Conservation (phyloP, 495 filamentous ascomycete genomes). For the Penicillium bialowiezense region DNA sequence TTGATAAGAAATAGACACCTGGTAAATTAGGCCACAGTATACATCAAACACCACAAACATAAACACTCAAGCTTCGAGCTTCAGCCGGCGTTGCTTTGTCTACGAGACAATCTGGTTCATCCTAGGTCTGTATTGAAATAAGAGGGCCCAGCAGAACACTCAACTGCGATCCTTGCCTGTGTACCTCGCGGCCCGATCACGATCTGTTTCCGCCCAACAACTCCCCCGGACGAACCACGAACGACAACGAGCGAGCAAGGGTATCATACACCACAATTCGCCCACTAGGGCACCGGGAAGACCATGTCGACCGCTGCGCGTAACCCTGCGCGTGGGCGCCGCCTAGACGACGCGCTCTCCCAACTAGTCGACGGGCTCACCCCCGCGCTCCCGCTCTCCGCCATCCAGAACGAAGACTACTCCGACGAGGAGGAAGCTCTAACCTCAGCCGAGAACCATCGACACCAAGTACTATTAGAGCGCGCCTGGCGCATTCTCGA, state of each 20-base stretch:
- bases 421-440: slow-evolving; percentile 44
- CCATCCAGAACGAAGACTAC: slow-evolving; percentile 31
- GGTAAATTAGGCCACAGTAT: background rate
- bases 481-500: slow-evolving; percentile 45
- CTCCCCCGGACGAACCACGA: background rate
- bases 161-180: background rate
- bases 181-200: background rate
- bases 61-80: slow-evolving; percentile 9
- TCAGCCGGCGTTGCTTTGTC: background rate
- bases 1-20: background rate
- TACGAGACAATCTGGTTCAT: background rate
- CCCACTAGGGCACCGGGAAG: slow-evolving; percentile 9
- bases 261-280: background rate
- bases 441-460: slow-evolving; percentile 42
- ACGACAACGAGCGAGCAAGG: background rate
- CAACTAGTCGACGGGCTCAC: slow-evolving; percentile 52
- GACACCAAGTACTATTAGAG: slow-evolving; percentile 39
- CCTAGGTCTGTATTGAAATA: background rate
- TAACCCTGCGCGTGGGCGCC: slow-evolving; percentile 37
- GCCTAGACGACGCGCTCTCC: slow-evolving; percentile 55
- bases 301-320: slow-evolving; percentile 36
- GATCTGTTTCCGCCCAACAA: background rate
- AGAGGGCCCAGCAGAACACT: background rate
- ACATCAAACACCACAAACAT: slow-evolving; percentile 21
- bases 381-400: slow-evolving; percentile 35